Conservation (phyloP, 352 stramenopile species). For the Phytophthora cactorum region DNA sequence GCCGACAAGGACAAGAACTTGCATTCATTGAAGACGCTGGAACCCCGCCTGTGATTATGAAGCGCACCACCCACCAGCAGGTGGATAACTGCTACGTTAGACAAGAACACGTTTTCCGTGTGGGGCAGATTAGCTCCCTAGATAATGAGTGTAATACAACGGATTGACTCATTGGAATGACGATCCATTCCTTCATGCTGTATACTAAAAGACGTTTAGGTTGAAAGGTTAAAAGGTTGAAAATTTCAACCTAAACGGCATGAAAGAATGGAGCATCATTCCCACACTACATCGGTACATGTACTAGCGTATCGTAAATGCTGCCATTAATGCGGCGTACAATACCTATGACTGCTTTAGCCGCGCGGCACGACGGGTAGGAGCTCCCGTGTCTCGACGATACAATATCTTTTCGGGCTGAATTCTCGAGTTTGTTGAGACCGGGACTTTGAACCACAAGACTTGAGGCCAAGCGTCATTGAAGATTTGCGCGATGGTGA, state of each 20-base stretch:
- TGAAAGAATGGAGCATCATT: neutral
- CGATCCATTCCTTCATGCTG: too few relatives aligned
- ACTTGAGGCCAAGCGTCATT: conserved; percentile 10
- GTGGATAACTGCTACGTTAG: conserved; percentile 2
- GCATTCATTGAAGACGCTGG: conserved; percentile 51
- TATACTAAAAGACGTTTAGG: too few relatives aligned
- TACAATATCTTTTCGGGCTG: neutral
- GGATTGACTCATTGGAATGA: neutral
- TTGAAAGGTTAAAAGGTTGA: too few relatives aligned
- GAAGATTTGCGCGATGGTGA: conserved; percentile 32
- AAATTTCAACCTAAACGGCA: neutral
- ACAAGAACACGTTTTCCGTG: neutral
- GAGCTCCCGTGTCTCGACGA: too few relatives aligned
- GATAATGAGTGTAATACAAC: too few relatives aligned
- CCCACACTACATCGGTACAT: too few relatives aligned
- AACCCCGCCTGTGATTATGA: conserved; percentile 30
- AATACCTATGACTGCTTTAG: too few relatives aligned
- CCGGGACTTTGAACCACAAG: neutral
- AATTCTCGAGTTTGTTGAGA: conserved; percentile 1
- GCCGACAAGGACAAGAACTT: conserved; percentile 60
- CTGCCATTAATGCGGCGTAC: too few relatives aligned
- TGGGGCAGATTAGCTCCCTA: too few relatives aligned
- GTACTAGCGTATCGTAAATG: too few relatives aligned
- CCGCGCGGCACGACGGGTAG: too few relatives aligned
- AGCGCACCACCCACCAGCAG: neutral